Evolutionary conservation across 2,329 filamentous ascomycete species (phyloP).

Genomic region (Fusarium metavorans): DNA sequence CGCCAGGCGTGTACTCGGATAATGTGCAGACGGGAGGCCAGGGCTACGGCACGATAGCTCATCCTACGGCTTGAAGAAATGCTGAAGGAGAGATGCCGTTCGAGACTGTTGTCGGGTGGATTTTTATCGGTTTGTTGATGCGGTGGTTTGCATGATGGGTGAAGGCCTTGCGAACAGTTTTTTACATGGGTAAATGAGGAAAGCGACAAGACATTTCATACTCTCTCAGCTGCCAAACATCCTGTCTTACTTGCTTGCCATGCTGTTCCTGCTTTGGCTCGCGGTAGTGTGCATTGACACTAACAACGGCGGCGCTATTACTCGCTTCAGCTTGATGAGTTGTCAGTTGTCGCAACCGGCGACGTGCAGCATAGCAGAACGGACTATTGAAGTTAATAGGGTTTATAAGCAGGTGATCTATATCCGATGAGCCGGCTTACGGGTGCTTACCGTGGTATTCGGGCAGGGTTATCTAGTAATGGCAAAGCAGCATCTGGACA

Average conservation of each 20-base stretch:
- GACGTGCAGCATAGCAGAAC: not conserved
- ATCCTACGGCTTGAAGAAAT: constrained; percentile 39
- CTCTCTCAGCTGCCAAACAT: not conserved
- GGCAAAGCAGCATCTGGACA: not conserved
- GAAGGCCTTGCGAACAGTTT: not conserved
- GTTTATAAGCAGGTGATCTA: not conserved
- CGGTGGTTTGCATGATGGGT: not conserved
- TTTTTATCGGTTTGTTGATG: not conserved
- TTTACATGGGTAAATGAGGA: not conserved
- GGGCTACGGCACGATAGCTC: constrained; percentile 67
- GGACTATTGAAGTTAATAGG: not conserved
- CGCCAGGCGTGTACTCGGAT: constrained; percentile 79
- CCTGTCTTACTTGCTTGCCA: not conserved
- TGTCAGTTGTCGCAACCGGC: not conserved
- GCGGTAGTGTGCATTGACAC: not conserved
- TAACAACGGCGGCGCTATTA: not conserved
- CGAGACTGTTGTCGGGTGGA: not conserved
- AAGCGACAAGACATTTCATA: not conserved
- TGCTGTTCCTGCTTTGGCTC: not conserved
- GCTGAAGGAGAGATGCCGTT: not conserved
- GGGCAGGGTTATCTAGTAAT: not conserved
- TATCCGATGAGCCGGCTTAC: not conserved
- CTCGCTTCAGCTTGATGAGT: constrained; percentile 6
- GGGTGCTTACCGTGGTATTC: not conserved
- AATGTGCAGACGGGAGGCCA: constrained; percentile 79